Conservation (phyloP, 805 yeast genomes). For the Candida piceae region DNA sequence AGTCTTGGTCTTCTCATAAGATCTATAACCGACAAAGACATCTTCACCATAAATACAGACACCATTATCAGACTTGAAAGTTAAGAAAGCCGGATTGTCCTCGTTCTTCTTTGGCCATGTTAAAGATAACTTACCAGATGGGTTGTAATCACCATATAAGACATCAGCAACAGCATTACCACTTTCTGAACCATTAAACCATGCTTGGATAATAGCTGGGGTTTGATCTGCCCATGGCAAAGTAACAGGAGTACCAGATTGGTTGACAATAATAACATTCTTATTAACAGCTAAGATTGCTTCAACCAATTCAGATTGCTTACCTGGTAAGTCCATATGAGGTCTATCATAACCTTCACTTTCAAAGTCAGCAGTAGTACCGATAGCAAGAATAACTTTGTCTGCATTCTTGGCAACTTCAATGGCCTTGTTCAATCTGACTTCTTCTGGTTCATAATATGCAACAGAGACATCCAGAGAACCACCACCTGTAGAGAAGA, state of each 20-base stretch:
- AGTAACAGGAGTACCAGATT: conserved; percentile 37
- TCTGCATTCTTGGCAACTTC: conserved; percentile 31
- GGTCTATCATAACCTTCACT: conserved; percentile 37
- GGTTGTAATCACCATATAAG: conserved; percentile 38
- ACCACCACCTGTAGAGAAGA: conserved; percentile 16
- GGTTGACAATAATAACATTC: conserved; percentile 34
- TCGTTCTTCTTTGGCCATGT: conserved; percentile 34
- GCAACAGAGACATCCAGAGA: conserved; percentile 16
- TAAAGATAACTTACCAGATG: conserved; percentile 38
- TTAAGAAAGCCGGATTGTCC: conserved; percentile 34
- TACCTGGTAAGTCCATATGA: conserved; percentile 32
- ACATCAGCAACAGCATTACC: conserved; percentile 42
- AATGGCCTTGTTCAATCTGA: conserved; percentile 25
- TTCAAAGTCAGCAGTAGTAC: conserved; percentile 37
- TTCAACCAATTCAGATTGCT: conserved; percentile 30
- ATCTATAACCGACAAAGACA: conserved; percentile 40
- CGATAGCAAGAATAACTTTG: conserved; percentile 33
- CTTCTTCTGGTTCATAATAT: conserved; percentile 8
- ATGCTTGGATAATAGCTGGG: conserved; percentile 30
- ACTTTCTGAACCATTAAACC: conserved; percentile 37
- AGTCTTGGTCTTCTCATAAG: conserved; percentile 34
- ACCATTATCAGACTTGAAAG: conserved; percentile 33
- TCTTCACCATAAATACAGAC: conserved; percentile 40
- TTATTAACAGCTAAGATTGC: conserved; percentile 31
- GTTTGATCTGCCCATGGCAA: conserved; percentile 36